phyloP scores from a whole-genome alignment of 2,329 filamentous ascomycete genomes.

The Triangularia verruculosa region DNA sequence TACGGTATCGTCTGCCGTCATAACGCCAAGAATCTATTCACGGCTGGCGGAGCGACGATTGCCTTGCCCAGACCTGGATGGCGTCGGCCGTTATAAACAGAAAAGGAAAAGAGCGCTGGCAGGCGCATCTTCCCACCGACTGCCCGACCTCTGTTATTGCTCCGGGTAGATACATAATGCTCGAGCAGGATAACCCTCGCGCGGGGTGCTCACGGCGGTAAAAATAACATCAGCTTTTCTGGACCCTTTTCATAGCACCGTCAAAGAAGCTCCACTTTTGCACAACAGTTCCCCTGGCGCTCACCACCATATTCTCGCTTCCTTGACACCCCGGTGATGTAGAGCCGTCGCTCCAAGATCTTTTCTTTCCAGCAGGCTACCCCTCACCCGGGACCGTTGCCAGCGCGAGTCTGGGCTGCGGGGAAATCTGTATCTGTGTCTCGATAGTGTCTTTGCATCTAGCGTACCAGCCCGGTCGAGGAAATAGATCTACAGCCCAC shows the following conservation, averaged over 20 bases:
- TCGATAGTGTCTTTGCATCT: too few species aligned
- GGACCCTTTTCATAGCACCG: neutral
- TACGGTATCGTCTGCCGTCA: neutral
- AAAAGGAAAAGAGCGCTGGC: conserved; percentile 13
- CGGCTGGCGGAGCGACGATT: neutral
- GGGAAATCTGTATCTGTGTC: too few species aligned
- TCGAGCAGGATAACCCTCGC: neutral
- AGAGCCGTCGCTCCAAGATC: too few species aligned
- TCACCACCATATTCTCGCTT: neutral
- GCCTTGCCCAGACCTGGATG: conserved; percentile 8
- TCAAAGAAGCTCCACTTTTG: neutral
- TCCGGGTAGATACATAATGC: too few species aligned
- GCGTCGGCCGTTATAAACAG: too few species aligned
- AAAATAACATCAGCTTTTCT: too few species aligned
- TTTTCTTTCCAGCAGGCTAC: too few species aligned
- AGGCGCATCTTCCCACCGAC: conserved; percentile 1
- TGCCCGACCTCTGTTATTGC: neutral
- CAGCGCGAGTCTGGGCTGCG: neutral
- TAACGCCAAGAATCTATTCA: neutral
- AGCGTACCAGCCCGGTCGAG: neutral
- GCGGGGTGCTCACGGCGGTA: neutral
- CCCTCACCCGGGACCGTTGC: neutral
- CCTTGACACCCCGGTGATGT: too few species aligned
- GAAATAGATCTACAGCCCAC: conserved; percentile 5
- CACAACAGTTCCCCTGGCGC: neutral